Conservation (phyloP, 2,329 filamentous ascomycete genomes). For the Stachybotrys chlorohalonatus region DNA sequence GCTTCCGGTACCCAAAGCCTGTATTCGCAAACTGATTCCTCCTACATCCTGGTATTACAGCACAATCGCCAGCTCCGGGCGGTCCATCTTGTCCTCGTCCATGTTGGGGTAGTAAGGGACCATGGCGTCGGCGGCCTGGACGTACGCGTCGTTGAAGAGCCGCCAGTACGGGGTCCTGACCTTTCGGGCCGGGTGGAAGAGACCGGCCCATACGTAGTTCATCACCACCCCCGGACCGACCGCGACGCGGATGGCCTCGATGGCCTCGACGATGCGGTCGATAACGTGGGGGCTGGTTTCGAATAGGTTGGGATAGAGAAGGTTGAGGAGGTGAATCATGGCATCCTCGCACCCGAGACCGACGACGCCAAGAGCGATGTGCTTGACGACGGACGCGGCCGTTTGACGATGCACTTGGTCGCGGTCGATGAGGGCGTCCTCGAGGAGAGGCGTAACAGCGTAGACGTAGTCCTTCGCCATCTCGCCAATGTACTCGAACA, state of each 20-base stretch:
- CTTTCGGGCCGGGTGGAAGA: constrained; percentile 95
- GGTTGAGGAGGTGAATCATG: constrained; percentile 94
- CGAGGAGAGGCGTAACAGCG: constrained; percentile 87
- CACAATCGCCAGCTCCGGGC: constrained; percentile 76
- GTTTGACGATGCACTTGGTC: constrained; percentile 98
- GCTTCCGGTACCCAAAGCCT: too few relatives aligned
- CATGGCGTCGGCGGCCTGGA: constrained; percentile 87
- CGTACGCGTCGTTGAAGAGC: constrained; percentile 94
- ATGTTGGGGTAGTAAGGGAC: constrained; percentile 91
- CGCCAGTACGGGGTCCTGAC: constrained; percentile 94
- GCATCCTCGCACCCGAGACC: constrained; percentile 96
- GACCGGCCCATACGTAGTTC: constrained; percentile 96
- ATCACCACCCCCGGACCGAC: constrained; percentile 87
- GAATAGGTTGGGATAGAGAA: constrained; percentile 94
- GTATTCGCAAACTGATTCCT: too few relatives aligned
- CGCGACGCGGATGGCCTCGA: constrained; percentile 90
- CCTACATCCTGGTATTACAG: constrained; percentile 40
- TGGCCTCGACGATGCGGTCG: constrained; percentile 93
- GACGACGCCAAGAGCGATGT: constrained; percentile 94
- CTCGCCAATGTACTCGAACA: constrained; percentile 98
- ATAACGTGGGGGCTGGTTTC: constrained; percentile 98
- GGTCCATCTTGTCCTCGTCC: constrained; percentile 68
- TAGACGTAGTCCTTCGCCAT: constrained; percentile 99
- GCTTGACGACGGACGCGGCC: constrained; percentile 92
- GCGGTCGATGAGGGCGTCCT: constrained; percentile 94